Evolutionary conservation across 805 yeast species (phyloP).

Genomic region (Candida khao-thaluensis): DNA sequence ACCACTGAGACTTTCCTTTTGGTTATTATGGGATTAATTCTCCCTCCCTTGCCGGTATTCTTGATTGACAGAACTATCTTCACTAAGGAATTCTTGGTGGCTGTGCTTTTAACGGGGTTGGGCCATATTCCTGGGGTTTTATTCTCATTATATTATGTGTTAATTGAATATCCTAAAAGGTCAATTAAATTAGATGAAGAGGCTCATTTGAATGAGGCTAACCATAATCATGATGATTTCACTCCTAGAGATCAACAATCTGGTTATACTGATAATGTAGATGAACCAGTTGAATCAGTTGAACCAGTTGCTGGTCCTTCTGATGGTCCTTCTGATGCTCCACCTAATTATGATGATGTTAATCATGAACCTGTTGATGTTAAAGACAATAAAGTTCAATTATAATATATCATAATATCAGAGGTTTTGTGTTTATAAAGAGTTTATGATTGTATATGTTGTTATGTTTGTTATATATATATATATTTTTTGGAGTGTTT

Average conservation of each 20-base stretch:
- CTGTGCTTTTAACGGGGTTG: conserved; percentile 30
- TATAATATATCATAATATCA: neutral
- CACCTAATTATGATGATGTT: conserved; percentile 15
- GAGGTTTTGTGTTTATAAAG: neutral
- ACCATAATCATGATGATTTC: neutral
- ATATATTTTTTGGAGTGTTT: too few species aligned
- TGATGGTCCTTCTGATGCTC: conserved; percentile 9
- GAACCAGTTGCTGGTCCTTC: neutral
- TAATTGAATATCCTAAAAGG: conserved; percentile 19
- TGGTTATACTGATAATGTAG: conserved; percentile 11
- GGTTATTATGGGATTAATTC: conserved; percentile 29
- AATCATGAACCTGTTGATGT: conserved; percentile 6
- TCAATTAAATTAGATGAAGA: conserved; percentile 20
- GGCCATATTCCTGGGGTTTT: conserved; percentile 36
- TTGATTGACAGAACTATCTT: conserved; percentile 29
- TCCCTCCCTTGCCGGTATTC: conserved; percentile 42
- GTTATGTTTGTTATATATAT: conserved; percentile 1
- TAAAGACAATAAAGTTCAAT: conserved; percentile 34
- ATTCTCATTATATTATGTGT: conserved; percentile 29
- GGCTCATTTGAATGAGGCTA: conserved; percentile 1
- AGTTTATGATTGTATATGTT: too few species aligned
- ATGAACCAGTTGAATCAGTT: neutral
- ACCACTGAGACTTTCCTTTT: conserved; percentile 24
- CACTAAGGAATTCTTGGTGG: conserved; percentile 34
- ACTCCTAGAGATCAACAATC: conserved; percentile 5